A percentile compares a stretch with the other conserved stretches of the same genome.
phyloP scores from a whole-genome alignment of 2,329 filamentous ascomycete species.

The Chaetothyriales sp. region DNA sequence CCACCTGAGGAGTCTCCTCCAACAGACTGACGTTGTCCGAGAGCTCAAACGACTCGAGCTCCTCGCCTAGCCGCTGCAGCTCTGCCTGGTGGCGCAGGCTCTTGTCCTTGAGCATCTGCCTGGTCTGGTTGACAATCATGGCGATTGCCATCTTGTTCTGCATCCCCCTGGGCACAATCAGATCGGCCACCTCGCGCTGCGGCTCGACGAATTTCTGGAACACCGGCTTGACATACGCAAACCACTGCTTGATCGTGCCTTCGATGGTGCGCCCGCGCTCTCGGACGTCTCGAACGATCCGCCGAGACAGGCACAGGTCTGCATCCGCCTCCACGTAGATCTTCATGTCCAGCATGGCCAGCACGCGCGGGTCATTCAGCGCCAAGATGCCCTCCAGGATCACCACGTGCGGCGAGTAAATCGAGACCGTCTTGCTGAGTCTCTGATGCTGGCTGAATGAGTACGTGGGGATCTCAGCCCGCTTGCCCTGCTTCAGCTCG shows the following conservation, averaged over 20 bases:
- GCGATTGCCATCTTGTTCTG: conserved; percentile 83
- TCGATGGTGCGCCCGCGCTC: conserved; percentile 84
- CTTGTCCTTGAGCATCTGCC: conserved; percentile 73
- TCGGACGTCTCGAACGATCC: conserved; percentile 74
- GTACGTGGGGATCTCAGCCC: conserved; percentile 79
- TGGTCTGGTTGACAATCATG: conserved; percentile 90
- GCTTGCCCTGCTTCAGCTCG: conserved; percentile 66
- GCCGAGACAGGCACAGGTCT: conserved; percentile 78
- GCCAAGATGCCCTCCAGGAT: conserved; percentile 95
- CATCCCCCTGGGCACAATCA: conserved; percentile 87
- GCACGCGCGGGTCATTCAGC: conserved; percentile 69
- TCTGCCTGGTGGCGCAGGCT: conserved; percentile 68
- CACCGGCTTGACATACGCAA: conserved; percentile 88
- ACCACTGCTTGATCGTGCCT: conserved; percentile 97
- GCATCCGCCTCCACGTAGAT: conserved; percentile 95
- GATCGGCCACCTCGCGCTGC: conserved; percentile 60
- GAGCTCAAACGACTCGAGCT: conserved; percentile 55
- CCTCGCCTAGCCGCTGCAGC: conserved; percentile 58
- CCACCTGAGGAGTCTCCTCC: conserved; percentile 62
- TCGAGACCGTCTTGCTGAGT: conserved; percentile 60
- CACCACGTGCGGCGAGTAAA: conserved; percentile 92
- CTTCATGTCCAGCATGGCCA: conserved; percentile 84
- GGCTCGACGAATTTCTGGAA: conserved; percentile 89
- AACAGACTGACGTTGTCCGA: conserved; percentile 62
- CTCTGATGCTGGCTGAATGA: conserved; percentile 87